Percentiles rank a stretch among this genome's conserved stretches.
Conservation (phyloP, 1,284 basidiomycete genomes). For the Vanrija humicola region DNA sequence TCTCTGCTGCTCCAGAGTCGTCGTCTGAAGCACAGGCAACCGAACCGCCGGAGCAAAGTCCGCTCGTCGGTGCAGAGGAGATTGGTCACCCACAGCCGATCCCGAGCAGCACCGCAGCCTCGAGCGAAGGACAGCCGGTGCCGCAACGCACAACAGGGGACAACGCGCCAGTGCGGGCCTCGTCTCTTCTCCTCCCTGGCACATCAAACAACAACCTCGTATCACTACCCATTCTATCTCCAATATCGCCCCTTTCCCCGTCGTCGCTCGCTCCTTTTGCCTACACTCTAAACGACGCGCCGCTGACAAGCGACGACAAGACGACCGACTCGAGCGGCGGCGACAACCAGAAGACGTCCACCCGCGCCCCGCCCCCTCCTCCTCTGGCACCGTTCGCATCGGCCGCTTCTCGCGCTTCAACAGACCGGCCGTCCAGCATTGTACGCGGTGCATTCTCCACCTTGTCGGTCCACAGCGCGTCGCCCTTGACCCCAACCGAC, state of each 20-base stretch:
- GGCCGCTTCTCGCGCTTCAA: conserved; percentile 1
- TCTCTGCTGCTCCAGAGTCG: too few relatives aligned
- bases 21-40: too few relatives aligned
- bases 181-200: too few relatives aligned
- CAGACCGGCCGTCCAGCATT: conserved; percentile 1
- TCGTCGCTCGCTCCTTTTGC: conserved; percentile 5
- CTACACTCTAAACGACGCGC: neutral
- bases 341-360: neutral
- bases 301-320: neutral
- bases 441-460: neutral
- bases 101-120: too few relatives aligned
- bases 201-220: neutral
- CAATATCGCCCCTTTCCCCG: conserved; percentile 26
- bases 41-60: too few relatives aligned
- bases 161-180: too few relatives aligned
- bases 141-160: too few relatives aligned
- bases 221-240: conserved; percentile 26
- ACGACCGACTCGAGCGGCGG: conserved; percentile 1
- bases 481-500: conserved; percentile 10
- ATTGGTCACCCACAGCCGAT: too few relatives aligned
- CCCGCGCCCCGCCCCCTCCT: conserved; percentile 1
- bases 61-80: too few relatives aligned
- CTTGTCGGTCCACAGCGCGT: conserved; percentile 5
- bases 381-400: neutral
- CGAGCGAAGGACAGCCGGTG: too few relatives aligned